These are phyloP conservation scores for Forsythia suspensa DNA, from an alignment of 257 asterid genomes.

Conservation along the genomic window DNA sequence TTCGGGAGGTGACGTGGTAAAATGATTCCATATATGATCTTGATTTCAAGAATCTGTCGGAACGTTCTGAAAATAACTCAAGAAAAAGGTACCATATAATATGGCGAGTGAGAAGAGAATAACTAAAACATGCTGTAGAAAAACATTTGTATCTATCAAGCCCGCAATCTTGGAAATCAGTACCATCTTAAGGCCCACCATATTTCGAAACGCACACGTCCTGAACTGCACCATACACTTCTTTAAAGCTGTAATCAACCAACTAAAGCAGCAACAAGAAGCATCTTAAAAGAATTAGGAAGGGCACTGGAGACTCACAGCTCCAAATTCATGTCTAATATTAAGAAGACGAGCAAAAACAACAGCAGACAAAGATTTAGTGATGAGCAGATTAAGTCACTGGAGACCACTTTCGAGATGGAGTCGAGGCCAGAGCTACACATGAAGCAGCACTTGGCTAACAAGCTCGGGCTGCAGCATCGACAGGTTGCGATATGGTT, in stretches of 20 bases:
- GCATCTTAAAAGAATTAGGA: background rate
- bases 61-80: no score
- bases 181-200: background rate
- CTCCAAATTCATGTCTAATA: constrained; percentile 28
- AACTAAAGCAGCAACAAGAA: background rate
- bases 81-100: background rate
- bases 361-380: constrained; percentile 54
- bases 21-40: no score
- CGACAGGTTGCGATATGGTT: constrained; percentile 92
- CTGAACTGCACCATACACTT: background rate
- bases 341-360: constrained; percentile 24
- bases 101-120: background rate
- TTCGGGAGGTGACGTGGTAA: no score
- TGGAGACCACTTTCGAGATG: constrained; percentile 61
- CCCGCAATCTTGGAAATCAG: background rate
- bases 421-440: constrained; percentile 72
- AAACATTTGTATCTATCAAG: background rate
- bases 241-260: background rate
- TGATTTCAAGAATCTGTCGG: no score
- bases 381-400: constrained; percentile 64
- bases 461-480: constrained; percentile 71
- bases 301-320: background rate
- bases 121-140: background rate
- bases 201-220: background rate
- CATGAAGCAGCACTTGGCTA: constrained; percentile 70